Base-by-base conservation (phyloP, 2,329 filamentous ascomycete genomes). In the Pestalotiopsis sp. region DNA sequence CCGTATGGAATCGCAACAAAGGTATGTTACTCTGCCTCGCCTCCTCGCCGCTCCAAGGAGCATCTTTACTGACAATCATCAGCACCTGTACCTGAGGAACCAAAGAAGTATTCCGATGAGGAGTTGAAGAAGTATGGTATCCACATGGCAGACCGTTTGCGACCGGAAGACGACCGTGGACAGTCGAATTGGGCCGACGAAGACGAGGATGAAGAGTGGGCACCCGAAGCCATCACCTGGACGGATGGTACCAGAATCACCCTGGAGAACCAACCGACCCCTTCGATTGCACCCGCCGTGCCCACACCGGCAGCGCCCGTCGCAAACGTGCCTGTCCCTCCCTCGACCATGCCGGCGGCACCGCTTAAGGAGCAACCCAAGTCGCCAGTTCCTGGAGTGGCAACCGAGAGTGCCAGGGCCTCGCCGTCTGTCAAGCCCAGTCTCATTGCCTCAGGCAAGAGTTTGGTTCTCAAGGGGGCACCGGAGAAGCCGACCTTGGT, bases 181-280 rank as follows among this genome's bases (percentile, higher is more conserved):
- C 92, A 94, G 74, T 90, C 91, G 39, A 95, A 95, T 78, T 97
- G 93, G 93, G 93, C 93, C 27, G 93, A 97, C 76, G 95, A 95
- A 70, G 93, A 96, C 70, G 93, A 96, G 69, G 93, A 96, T 75
- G 93, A 96, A 49, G 93, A 95, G 75, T 95, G 93, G 92, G 92
- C 91, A 14, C 93, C 93, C 2, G 93, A 96, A 72, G 90, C 92
- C 66, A 94, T 96, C 72, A 93, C 93, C 69, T 97, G 93, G 93
- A 93, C 92, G 76, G 93, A 97, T 79, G 93, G 93, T 67, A 96
- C 93, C 63, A 95, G 95, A 79, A 92, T 92, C 41, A 93, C 90
- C 5, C 84, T 95, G 17, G 83, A 85, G 65, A 89, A 91, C 52
- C 89, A 90, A 66, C 73, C 78, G 4, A 76, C 73, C 38, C 71